Evolutionary conservation across 345 rosid genomes (phyloP).

Genomic region (Gossypium stocksii): DNA sequence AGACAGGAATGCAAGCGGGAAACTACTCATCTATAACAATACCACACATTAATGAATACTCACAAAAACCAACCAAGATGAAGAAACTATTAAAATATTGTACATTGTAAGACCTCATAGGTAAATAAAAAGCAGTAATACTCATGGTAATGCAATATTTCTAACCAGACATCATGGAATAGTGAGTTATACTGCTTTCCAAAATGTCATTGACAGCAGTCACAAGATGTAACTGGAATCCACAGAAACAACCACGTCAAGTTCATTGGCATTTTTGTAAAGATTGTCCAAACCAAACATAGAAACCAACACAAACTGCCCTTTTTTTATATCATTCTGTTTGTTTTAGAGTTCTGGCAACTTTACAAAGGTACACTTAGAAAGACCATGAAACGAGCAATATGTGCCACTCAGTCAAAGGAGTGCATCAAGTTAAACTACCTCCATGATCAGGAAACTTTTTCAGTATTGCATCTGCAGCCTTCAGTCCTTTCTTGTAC

Average conservation of each 20-base stretch:
- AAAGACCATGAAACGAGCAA: background rate
- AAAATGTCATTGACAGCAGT: background rate
- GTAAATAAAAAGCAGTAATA: too few relatives aligned
- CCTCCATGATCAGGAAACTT: constrained; percentile 99
- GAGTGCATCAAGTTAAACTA: constrained; percentile 24
- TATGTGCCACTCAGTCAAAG: background rate
- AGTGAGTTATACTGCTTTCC: background rate
- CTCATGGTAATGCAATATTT: too few relatives aligned
- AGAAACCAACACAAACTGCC: background rate
- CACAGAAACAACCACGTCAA: background rate
- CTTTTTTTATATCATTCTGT: background rate
- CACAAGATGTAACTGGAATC: background rate
- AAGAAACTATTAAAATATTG: background rate
- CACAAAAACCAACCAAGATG: constrained; percentile 3
- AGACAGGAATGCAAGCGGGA: background rate
- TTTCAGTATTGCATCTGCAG: constrained; percentile 94
- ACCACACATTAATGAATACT: background rate
- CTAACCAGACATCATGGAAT: background rate
- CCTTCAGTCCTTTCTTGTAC: constrained; percentile 96
- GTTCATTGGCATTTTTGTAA: background rate
- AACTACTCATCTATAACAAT: background rate
- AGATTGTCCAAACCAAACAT: background rate
- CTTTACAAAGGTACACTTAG: background rate
- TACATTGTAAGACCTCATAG: too few relatives aligned
- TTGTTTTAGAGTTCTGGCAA: background rate